A percentile compares a stretch with the other conserved stretches of the same genome.
phyloP scores from a whole-genome alignment of 1,139 yeast genomes.

The Geotrichum bryndzae region DNA sequence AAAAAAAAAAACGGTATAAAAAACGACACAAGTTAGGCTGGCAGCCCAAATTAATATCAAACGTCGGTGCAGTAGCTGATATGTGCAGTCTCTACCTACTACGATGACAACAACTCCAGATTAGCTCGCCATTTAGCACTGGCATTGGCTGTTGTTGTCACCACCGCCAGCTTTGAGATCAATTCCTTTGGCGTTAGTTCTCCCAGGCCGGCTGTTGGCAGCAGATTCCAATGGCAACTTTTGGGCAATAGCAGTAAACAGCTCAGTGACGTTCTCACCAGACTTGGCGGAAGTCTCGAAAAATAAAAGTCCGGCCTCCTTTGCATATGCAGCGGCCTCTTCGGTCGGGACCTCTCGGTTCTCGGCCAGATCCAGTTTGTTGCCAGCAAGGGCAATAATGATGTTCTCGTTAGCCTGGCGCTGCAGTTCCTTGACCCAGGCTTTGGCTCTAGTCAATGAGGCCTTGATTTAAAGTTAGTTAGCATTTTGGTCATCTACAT shows the following conservation, averaged over 20 bases:
- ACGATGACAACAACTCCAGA: background rate
- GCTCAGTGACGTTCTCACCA: conserved; percentile 72
- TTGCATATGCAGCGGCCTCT: conserved; percentile 54
- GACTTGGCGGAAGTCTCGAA: conserved; percentile 94
- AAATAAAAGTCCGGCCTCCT: conserved; percentile 71
- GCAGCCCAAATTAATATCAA: background rate
- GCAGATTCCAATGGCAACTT: conserved; percentile 36
- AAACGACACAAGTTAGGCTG: background rate
- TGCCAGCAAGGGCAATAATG: conserved; percentile 80
- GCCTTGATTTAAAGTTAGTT: conserved; percentile 20
- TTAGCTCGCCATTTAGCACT: conserved; percentile 1
- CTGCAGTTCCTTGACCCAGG: conserved; percentile 93
- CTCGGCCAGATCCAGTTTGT: conserved; percentile 60
- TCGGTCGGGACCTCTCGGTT: conserved; percentile 50
- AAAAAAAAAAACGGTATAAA: background rate
- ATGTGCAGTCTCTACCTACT: background rate
- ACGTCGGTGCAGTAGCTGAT: background rate
- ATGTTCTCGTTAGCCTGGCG: conserved; percentile 82
- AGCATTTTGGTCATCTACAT: background rate
- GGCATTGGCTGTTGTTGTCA: conserved; percentile 5
- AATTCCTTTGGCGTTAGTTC: conserved; percentile 30
- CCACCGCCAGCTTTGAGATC: conserved; percentile 8
- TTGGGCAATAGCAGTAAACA: conserved; percentile 73
- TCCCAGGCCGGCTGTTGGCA: conserved; percentile 27
- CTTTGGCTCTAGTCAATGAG: conserved; percentile 82